Base-by-base conservation (phyloP, 768 basidiomycete species). In the Kwoniella bestiolae region DNA sequence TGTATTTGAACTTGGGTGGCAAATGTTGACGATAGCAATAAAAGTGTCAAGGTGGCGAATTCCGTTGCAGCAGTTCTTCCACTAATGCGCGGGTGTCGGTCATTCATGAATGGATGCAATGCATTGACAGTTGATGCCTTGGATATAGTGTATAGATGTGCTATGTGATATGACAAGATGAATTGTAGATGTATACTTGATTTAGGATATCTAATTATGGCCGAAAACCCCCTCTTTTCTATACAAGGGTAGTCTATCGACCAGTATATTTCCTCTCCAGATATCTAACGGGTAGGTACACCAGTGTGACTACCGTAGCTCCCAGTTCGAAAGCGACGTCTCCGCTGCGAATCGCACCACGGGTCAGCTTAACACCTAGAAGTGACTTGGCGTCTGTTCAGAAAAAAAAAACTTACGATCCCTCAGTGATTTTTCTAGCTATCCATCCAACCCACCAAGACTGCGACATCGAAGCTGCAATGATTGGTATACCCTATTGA, bases 391-490 rank as follows among this genome's bases (percentile, higher is more conserved):
- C 46, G 46, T n/a, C 4, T 0, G 16, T 35, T 8, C 52, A 26
- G 52, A 23, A 21, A n/a, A 49, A 14, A 25, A 49, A 23, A 14
- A 75, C 74, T 75, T 59, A 76, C 70, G 67, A 63, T 61, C 71
- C 77, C 3, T 66, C 69, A 6, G 73, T 63, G 31, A 79, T 75
- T 21, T 45, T 59, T 26, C 55, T 53, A 5, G 77, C 77, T 35
- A 79, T 77, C 77, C 77, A 79, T 28, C 77, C 77, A 7, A 66
- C 66, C 77, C 77, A 79, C 77, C 77, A 79, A 14, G 69, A 68
- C 53, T 77, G 73, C 3, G 77, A 65, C 77, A 79, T 79, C 2
- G 72, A 70, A 18, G 77, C 76, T 3, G 66, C 69, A 18, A 77
- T 66, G 25, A 77, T 34, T 0, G 77, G 77, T 16, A 75, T 60